These are phyloP conservation scores for Trichoderma orchidacearum DNA, from an alignment of 495 filamentous ascomycete genomes.

Conservation along the genomic window DNA sequence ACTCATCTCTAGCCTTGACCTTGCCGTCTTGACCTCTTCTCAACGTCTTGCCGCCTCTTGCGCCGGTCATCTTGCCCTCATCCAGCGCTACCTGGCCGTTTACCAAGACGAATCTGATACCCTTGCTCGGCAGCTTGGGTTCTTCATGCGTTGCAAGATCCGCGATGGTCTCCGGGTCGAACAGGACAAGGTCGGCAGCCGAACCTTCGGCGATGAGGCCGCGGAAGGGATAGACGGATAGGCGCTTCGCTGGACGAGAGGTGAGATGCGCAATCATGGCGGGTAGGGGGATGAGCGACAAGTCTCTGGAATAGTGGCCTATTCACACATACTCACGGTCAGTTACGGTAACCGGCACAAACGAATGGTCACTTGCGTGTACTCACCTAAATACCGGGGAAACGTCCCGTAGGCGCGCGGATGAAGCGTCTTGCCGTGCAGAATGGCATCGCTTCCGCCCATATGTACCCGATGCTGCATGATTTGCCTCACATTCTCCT, in stretches of 20 bases:
- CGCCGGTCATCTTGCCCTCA: slow-evolving; percentile 1
- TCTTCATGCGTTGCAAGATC: slow-evolving; percentile 1
- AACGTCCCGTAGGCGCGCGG: slow-evolving; percentile 2
- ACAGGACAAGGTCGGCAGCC: slow-evolving; percentile 1
- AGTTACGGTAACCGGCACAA: too few relatives aligned
- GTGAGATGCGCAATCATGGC: slow-evolving; percentile 2
- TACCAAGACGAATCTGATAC: not conserved
- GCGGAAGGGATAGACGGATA: not conserved
- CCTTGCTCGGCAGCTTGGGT: slow-evolving; percentile 3
- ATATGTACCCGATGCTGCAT: slow-evolving; percentile 3
- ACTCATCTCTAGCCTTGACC: not conserved
- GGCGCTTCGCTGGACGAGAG: slow-evolving; percentile 1
- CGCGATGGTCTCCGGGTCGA: slow-evolving; percentile 1
- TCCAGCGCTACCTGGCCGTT: slow-evolving; percentile 1
- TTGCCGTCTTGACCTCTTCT: not conserved
- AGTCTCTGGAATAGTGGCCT: not conserved
- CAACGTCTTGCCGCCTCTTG: slow-evolving; percentile 1
- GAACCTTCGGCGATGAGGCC: slow-evolving; percentile 2
- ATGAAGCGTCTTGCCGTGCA: slow-evolving; percentile 2
- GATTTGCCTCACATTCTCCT: not conserved
- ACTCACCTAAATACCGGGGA: not conserved
- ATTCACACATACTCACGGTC: not conserved
- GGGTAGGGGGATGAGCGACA: not conserved
- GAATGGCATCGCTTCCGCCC: slow-evolving; percentile 1
- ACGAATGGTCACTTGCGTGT: too few relatives aligned